phyloP scores from a whole-genome alignment of 1,284 basidiomycete species.

The Ganoderma multipileum region DNA sequence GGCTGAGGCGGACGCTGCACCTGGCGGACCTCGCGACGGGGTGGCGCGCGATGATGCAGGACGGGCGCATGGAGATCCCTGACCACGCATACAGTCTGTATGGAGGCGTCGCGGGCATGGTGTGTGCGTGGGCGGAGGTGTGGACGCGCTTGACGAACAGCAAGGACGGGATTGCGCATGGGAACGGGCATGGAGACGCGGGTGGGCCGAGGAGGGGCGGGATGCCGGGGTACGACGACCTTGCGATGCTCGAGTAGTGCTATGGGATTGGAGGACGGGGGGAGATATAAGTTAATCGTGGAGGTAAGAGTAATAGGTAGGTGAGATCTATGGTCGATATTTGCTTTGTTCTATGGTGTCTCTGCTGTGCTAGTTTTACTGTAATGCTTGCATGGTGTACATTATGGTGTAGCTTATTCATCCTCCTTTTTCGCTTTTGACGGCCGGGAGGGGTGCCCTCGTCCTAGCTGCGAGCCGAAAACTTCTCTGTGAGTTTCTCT shows the following conservation, averaged over 20 bases:
- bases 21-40: constrained; percentile 51
- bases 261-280: too few relatives aligned
- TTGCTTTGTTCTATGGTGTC: background rate
- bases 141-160: constrained; percentile 41
- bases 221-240: constrained; percentile 40
- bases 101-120: constrained; percentile 61
- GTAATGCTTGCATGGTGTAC: background rate
- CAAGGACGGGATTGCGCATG: constrained; percentile 14
- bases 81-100: constrained; percentile 62
- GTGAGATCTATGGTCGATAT: background rate
- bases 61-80: constrained; percentile 51
- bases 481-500: background rate
- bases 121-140: constrained; percentile 59
- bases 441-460: background rate
- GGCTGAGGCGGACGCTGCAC: constrained; percentile 50
- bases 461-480: background rate
- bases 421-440: background rate
- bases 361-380: background rate
- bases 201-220: constrained; percentile 24
- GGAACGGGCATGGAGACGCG: constrained; percentile 21
- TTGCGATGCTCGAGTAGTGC: constrained; percentile 21
- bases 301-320: background rate
- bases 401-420: constrained; percentile 3
- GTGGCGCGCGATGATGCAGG: constrained; percentile 42
- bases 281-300: background rate